Conservation (phyloP, 305 asterid species). For the Caryopteris hybrid region DNA sequence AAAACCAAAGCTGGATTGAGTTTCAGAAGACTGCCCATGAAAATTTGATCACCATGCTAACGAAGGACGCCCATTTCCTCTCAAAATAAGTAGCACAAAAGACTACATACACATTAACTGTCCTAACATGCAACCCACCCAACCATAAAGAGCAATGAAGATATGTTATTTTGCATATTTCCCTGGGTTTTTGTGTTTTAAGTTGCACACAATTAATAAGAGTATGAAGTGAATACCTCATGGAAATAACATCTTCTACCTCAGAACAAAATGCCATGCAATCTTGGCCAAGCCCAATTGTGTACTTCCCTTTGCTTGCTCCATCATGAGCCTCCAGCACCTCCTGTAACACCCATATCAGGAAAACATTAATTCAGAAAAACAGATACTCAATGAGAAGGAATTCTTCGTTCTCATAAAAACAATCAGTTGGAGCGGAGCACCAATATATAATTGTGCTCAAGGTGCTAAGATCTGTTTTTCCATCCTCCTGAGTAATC, state of each 20-base stretch:
- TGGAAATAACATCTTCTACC: constrained; percentile 97
- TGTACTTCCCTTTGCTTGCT: constrained; percentile 98
- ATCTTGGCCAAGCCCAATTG: constrained; percentile 99
- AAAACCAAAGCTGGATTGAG: neutral
- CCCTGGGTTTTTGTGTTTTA: neutral
- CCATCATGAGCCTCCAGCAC: constrained; percentile 95
- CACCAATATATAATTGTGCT: neutral
- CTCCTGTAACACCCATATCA: constrained; percentile 49
- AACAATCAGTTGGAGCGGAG: neutral
- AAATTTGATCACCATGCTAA: neutral
- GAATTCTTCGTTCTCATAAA: too few relatives aligned
- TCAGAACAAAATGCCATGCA: constrained; percentile 96
- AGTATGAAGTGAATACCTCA: constrained; percentile 54
- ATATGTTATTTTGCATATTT: neutral
- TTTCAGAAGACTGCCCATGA: neutral
- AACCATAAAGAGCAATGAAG: neutral
- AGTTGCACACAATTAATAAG: neutral
- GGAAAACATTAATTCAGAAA: neutral
- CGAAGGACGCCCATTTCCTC: neutral
- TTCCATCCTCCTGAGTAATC: neutral
- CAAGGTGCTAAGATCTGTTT: constrained; percentile 24
- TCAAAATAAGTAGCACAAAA: neutral
- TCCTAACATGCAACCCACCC: neutral
- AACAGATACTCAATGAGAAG: neutral
- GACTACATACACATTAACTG: neutral